These are phyloP conservation scores for Candida sp. DNA, from an alignment of 1,139 yeast genomes.

Conservation along the genomic window DNA sequence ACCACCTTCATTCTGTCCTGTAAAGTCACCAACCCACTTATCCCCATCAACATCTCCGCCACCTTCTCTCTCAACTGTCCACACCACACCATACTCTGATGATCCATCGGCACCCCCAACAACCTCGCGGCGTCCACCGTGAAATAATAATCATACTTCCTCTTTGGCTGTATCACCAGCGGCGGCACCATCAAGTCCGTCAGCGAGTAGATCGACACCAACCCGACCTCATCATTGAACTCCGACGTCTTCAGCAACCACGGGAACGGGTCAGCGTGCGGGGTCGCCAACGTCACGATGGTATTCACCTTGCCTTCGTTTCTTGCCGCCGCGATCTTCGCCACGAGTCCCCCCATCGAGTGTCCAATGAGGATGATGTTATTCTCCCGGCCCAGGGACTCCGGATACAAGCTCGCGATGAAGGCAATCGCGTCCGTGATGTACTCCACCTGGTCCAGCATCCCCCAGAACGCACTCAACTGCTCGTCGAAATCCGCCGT, in stretches of 20 bases:
- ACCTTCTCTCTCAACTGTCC: slow-evolving; percentile 76
- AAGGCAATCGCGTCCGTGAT: slow-evolving; percentile 84
- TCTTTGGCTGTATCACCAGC: slow-evolving; percentile 60
- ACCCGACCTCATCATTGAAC: slow-evolving; percentile 52
- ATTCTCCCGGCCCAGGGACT: slow-evolving; percentile 44
- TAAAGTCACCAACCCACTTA: slow-evolving; percentile 55
- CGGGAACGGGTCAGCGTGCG: slow-evolving; percentile 96
- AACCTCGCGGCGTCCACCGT: slow-evolving; percentile 86
- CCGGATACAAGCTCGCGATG: slow-evolving; percentile 67
- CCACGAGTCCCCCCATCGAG: slow-evolving; percentile 97
- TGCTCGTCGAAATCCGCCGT: slow-evolving; percentile 96
- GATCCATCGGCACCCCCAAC: slow-evolving; percentile 91
- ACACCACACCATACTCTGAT: slow-evolving; percentile 98
- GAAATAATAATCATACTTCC: slow-evolving; percentile 57
- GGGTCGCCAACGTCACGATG: slow-evolving; percentile 87
- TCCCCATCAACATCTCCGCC: slow-evolving; percentile 61
- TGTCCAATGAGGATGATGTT: slow-evolving; percentile 89
- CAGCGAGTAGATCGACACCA: slow-evolving; percentile 91
- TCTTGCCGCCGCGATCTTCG: slow-evolving; percentile 50
- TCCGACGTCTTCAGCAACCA: slow-evolving; percentile 22
- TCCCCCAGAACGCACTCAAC: slow-evolving; percentile 95
- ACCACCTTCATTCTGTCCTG: slow-evolving; percentile 61
- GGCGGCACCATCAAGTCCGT: slow-evolving; percentile 46
- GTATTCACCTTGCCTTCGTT: slow-evolving; percentile 79
- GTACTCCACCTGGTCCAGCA: slow-evolving; percentile 96